Conservation (phyloP, 2,329 filamentous ascomycete species). For the Sporothrix schenckii region DNA sequence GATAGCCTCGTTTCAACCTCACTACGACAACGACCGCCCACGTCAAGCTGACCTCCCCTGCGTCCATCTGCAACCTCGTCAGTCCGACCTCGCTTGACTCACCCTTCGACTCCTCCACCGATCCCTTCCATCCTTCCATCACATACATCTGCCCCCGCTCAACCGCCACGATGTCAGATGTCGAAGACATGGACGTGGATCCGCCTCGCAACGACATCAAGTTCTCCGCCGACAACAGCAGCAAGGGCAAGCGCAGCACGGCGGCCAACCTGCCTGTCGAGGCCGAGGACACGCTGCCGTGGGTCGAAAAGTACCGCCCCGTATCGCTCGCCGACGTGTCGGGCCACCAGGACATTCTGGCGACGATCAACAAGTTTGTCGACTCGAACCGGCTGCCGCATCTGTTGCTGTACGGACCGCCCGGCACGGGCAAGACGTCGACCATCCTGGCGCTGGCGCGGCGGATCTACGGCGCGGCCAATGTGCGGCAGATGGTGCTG, state of each 20-base stretch:
- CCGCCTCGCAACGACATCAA: constrained; percentile 52
- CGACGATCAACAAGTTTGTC: constrained; percentile 97
- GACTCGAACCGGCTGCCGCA: constrained; percentile 93
- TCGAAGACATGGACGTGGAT: constrained; percentile 65
- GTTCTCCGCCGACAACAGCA: constrained; percentile 76
- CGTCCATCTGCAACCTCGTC: not conserved
- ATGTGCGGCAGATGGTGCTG: constrained; percentile 97
- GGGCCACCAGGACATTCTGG: constrained; percentile 94
- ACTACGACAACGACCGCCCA: constrained; percentile 33
- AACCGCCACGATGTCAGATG: constrained; percentile 57
- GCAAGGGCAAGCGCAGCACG: constrained; percentile 83
- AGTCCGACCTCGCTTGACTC: not conserved
- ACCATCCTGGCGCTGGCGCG: constrained; percentile 92
- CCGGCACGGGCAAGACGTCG: constrained; percentile 96
- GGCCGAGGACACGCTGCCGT: constrained; percentile 90
- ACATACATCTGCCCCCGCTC: not conserved
- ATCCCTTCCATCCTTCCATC: not conserved
- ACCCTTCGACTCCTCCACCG: not conserved
- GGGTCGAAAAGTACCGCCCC: constrained; percentile 97
- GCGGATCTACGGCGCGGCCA: constrained; percentile 86
- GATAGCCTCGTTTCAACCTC: constrained; percentile 30
- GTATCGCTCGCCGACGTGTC: constrained; percentile 88
- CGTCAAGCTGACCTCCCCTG: too few relatives aligned
- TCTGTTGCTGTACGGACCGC: constrained; percentile 93
- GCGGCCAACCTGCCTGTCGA: constrained; percentile 92